Evolutionary conservation across 2,329 filamentous ascomycete genomes (phyloP), one percentile per base, ranked within the genome.

Genomic region (Coleophoma crateriformis): DNA sequence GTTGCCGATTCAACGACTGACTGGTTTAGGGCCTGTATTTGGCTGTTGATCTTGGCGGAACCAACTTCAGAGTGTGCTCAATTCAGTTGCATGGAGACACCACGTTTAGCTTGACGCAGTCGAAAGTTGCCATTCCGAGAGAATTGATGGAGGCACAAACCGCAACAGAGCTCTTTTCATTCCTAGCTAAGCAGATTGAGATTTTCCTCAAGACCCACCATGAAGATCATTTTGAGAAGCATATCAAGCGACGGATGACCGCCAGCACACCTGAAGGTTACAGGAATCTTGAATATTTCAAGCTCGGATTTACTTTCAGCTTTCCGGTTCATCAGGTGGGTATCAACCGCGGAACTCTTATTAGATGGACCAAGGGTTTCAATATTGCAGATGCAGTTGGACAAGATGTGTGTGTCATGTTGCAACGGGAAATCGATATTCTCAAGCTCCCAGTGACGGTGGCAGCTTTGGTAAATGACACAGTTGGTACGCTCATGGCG

Each of bases 301-400:
- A 90, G 61, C 77, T 99, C 39, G 94, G 94, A n/a, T 99, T 99
- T 72, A 99, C 94, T 47, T 99, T 99, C 71, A 95, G 88, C 66
- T 99, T 97, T 73, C 94, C 94, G 3, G 91, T 97, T 37, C 83
- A 95, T 66, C 94, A 99, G 68, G 77, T 88, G 50, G 91, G 90
- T 37, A 96, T 99, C 67, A 97, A 97, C 77, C 92, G 90, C 71
- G 94, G 94, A 53, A 87, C 85, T 50, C 77, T 99, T 48, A 94
- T 96, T 70, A 84, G 94, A 60, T 99, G 94, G 94, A 99, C 94
- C 50, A 99, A 99, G 75, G 94, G 94, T 47, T 99, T 96, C 66
- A 90, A 97, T 66, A 97, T 99, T 58, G 80, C 84, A n/a, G 94
- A 97, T 65, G 88, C 91, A 1, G 71, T 99, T 51, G 94, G 92